Base-by-base conservation (phyloP, 192 early-diverging fungal genomes). In the Coemansia sp. region DNA sequence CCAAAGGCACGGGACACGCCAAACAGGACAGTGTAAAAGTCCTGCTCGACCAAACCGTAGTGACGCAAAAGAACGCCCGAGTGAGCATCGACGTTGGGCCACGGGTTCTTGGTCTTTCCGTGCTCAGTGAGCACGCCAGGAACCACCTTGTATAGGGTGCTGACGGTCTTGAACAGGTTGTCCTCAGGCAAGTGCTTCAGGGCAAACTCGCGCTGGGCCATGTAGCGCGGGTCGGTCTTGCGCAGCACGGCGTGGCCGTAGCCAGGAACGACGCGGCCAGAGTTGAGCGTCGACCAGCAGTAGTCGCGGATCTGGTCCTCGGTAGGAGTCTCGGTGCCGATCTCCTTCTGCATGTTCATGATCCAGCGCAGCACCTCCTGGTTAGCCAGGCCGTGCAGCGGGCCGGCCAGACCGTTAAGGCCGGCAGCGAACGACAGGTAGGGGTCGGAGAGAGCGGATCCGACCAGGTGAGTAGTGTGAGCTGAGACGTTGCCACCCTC, bases 51-150 rank as follows among this genome's bases (percentile, higher is more conserved):
- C 65, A 99, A 84, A 52, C 93, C 93, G 73, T 88, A 99, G 87
- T 96, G 91, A 67, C 91, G 88, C 58, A 99, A 84, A 16, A 99
- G 87, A 64, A 95, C 93, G 78, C 96, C 96, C 50, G 89, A 92
- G 89, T 99, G 96, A 45, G 94, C 94, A 72, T 99, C 96, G 38
- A 99, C 94, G 79, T 99, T 99, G 79, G 96, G 96, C 91, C 91
- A 99, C 57, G 96, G 96, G 89, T 99, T 99, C 90, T 96, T 97
- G 86, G 94, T 97, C 89, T 97, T 99, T 63, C 96, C 96, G 81
- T 99, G 96, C 83, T 99, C 92, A 54, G 88, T 92, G 38, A 99
- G 83, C 46, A 97, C 91, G 52, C 87, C 90, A 11, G 96, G 96
- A 15, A 89, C 92, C 50, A 99, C 91, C 84, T 93, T 94, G 90